phyloP scores from a whole-genome alignment of 345 rosid genomes.

The Bruguiera sexangula region DNA sequence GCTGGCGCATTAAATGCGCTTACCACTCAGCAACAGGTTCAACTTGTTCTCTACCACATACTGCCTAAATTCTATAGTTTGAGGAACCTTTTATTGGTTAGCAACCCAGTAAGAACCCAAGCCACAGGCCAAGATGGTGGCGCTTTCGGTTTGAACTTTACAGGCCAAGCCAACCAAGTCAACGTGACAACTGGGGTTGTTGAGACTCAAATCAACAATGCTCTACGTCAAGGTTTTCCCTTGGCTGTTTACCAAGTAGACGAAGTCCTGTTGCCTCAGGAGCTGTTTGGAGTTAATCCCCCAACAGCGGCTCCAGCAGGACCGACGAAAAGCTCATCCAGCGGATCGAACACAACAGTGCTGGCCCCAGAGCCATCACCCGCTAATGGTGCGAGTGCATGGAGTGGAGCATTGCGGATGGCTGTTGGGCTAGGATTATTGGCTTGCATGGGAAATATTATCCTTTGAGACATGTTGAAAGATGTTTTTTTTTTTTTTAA shows the following conservation, averaged over 20 bases:
- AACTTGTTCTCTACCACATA: slow-evolving; percentile 59
- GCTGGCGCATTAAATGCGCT: slow-evolving; percentile 50
- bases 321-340: slow-evolving; percentile 10
- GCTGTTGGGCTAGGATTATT: slow-evolving; percentile 38
- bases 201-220: slow-evolving; percentile 61
- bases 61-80: slow-evolving; percentile 52
- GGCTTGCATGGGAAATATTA: no score
- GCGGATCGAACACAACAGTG: slow-evolving; percentile 14
- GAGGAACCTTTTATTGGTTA: slow-evolving; percentile 49
- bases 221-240: slow-evolving; percentile 45
- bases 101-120: slow-evolving; percentile 75
- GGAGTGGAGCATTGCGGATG: slow-evolving; percentile 38
- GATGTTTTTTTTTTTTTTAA: no score
- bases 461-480: no score
- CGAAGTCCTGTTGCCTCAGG: slow-evolving; percentile 66
- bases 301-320: slow-evolving; percentile 44
- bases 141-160: slow-evolving; percentile 57
- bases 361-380: slow-evolving; percentile 37
- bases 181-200: slow-evolving; percentile 68
- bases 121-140: slow-evolving; percentile 47
- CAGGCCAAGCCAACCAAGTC: slow-evolving; percentile 66
- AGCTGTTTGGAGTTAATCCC: slow-evolving; percentile 44
- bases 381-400: slow-evolving; percentile 23
- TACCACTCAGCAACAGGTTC: slow-evolving; percentile 42
- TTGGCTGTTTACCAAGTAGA: slow-evolving; percentile 78